Evolutionary conservation across 1,139 yeast species (phyloP).

Genomic region (Lodderomyces metapsilosis): DNA sequence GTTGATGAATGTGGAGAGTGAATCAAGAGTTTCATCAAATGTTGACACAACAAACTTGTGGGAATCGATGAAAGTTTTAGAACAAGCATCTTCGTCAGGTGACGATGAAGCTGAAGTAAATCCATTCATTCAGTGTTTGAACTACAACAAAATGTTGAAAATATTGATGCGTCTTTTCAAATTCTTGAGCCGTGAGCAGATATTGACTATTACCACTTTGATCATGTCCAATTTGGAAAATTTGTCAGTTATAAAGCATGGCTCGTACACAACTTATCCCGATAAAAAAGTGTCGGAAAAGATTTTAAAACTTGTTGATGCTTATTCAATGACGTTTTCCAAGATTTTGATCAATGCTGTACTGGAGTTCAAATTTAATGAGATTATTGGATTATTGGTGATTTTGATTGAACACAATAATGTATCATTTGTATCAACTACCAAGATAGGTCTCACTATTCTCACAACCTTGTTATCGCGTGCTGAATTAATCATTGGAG

Average conservation of each 20-base stretch:
- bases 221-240: slow-evolving; percentile 82
- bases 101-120: slow-evolving; percentile 51
- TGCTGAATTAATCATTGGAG: slow-evolving; percentile 91
- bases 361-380: slow-evolving; percentile 78
- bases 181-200: slow-evolving; percentile 75
- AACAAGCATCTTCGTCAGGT: slow-evolving; percentile 46
- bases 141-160: slow-evolving; percentile 86
- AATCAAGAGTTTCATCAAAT: slow-evolving; percentile 64
- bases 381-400: slow-evolving; percentile 78
- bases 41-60: slow-evolving; percentile 64
- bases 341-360: slow-evolving; percentile 84
- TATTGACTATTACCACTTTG: slow-evolving; percentile 73
- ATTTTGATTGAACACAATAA: slow-evolving; percentile 71
- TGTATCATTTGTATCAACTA: slow-evolving; percentile 71
- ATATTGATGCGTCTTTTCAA: slow-evolving; percentile 86
- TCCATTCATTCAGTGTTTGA: slow-evolving; percentile 82
- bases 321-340: slow-evolving; percentile 78
- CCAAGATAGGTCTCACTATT: slow-evolving; percentile 83
- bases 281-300: slow-evolving; percentile 51
- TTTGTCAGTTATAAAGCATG: slow-evolving; percentile 72
- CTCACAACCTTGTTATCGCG: slow-evolving; percentile 87
- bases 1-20: slow-evolving; percentile 78
- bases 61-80: slow-evolving; percentile 73
- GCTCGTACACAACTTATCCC: slow-evolving; percentile 72
- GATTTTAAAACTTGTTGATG: slow-evolving; percentile 65